These are phyloP conservation scores for Talaromyces adpressus DNA, from an alignment of 495 filamentous ascomycete genomes.

Conservation along the genomic window DNA sequence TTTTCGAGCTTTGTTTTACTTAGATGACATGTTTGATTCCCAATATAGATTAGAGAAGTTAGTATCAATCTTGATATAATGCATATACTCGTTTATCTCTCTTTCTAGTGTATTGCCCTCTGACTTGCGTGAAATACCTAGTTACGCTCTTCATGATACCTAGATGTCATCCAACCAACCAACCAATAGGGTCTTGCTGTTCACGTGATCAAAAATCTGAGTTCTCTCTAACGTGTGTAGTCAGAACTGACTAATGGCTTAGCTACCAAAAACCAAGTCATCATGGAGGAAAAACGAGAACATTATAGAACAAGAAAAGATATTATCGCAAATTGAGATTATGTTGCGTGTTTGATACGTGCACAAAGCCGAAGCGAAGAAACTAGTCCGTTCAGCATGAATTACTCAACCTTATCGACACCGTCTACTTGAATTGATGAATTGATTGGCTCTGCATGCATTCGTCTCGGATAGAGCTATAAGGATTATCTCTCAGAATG, in stretches of 20 bases:
- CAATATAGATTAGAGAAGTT: slow-evolving; percentile 3
- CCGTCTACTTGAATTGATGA: neutral
- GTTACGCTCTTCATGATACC: too few relatives aligned
- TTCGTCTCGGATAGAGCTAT: neutral
- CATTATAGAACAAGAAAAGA: too few relatives aligned
- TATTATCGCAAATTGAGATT: too few relatives aligned
- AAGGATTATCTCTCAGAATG: neutral
- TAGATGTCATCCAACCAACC: neutral
- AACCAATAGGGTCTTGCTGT: neutral
- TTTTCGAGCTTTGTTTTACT: neutral
- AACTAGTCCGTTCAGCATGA: neutral
- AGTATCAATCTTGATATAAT: slow-evolving; percentile 1
- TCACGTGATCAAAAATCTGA: neutral
- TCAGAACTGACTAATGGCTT: neutral
- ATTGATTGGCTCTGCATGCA: neutral
- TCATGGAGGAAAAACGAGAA: neutral
- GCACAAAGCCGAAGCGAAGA: neutral
- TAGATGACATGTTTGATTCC: slow-evolving; percentile 5
- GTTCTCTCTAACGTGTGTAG: neutral
- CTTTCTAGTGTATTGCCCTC: neutral
- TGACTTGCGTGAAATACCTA: too few relatives aligned
- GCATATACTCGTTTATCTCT: neutral
- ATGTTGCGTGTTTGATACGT: neutral
- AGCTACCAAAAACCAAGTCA: neutral
- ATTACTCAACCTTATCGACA: neutral